These are phyloP conservation scores for Aquanectria penicillioides DNA, from an alignment of 2,329 filamentous ascomycete genomes.

Conservation along the genomic window DNA sequence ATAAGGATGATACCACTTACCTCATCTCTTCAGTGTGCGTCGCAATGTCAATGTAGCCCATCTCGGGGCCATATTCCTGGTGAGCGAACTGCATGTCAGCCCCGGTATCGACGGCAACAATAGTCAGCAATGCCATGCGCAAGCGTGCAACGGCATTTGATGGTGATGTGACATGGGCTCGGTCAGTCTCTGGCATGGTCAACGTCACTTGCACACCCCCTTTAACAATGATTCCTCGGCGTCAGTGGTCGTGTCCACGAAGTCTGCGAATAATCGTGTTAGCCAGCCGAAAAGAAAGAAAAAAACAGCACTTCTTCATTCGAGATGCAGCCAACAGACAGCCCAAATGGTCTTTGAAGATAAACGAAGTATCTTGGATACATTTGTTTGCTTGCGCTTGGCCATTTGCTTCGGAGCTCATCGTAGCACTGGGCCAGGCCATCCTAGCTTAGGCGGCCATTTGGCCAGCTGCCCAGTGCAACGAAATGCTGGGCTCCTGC, in stretches of 20 bases:
- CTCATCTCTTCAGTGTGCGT: conserved; percentile 63
- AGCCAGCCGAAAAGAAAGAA: conserved; percentile 12
- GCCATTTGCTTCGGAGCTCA: conserved; percentile 18
- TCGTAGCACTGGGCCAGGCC: conserved; percentile 19
- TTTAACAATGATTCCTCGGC: not conserved
- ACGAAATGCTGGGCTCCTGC: conserved; percentile 24
- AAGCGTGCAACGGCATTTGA: conserved; percentile 11
- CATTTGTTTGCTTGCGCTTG: conserved; percentile 20
- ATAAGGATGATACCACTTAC: conserved; percentile 52
- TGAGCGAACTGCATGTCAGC: conserved; percentile 42
- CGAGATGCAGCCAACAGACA: not conserved
- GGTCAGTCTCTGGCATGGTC: not conserved
- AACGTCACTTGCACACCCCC: conserved; percentile 19
- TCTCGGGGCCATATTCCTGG: conserved; percentile 65
- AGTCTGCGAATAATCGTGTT: conserved; percentile 13
- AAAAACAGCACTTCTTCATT: not conserved
- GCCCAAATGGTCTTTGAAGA: conserved; percentile 1
- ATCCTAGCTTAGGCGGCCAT: conserved; percentile 22
- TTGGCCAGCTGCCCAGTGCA: conserved; percentile 29
- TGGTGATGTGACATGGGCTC: conserved; percentile 13
- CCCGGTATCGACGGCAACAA: conserved; percentile 15
- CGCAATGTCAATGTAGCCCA: conserved; percentile 65
- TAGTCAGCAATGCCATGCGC: conserved; percentile 16
- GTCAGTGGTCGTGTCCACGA: not conserved
- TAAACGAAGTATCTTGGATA: not conserved